Evolutionary conservation across 208 protist species (phyloP).

Genomic region (Spongospora subterranea): DNA sequence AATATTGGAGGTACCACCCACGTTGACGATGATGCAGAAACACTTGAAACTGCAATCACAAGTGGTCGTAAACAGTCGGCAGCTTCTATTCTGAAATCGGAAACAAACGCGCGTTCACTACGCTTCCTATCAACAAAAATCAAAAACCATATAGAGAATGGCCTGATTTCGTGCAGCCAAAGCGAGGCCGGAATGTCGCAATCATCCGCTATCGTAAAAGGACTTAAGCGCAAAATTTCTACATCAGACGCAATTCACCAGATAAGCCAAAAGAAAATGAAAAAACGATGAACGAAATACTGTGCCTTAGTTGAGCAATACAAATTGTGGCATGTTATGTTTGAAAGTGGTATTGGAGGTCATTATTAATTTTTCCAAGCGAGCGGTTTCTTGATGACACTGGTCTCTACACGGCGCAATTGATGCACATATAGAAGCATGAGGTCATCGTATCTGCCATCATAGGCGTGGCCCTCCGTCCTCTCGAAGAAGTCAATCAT

Average conservation of each 20-base stretch:
- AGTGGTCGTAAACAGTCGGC: not conserved
- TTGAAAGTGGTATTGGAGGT: too few relatives aligned
- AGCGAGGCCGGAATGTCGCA: not conserved
- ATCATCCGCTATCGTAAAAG: not conserved
- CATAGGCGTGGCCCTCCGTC: not conserved
- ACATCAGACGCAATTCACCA: not conserved
- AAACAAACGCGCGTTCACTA: too few relatives aligned
- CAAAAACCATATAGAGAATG: not conserved
- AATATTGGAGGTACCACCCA: too few relatives aligned
- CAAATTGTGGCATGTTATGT: too few relatives aligned
- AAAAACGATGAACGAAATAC: not conserved
- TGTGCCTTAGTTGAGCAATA: not conserved
- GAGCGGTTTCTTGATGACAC: not conserved
- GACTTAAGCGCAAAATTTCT: not conserved
- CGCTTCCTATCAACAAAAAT: not conserved
- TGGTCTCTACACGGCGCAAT: constrained; percentile 40
- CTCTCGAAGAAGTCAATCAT: not conserved
- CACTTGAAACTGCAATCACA: not conserved
- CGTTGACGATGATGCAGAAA: constrained; percentile 1
- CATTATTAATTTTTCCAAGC: constrained; percentile 1
- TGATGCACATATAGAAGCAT: constrained; percentile 45
- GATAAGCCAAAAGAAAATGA: not conserved
- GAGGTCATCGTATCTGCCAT: constrained; percentile 35
- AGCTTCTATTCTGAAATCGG: not conserved
- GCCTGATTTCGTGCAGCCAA: not conserved